These are phyloP conservation scores for Linnemannia exigua DNA, from an alignment of 192 early-diverging fungal genomes.

Conservation along the genomic window DNA sequence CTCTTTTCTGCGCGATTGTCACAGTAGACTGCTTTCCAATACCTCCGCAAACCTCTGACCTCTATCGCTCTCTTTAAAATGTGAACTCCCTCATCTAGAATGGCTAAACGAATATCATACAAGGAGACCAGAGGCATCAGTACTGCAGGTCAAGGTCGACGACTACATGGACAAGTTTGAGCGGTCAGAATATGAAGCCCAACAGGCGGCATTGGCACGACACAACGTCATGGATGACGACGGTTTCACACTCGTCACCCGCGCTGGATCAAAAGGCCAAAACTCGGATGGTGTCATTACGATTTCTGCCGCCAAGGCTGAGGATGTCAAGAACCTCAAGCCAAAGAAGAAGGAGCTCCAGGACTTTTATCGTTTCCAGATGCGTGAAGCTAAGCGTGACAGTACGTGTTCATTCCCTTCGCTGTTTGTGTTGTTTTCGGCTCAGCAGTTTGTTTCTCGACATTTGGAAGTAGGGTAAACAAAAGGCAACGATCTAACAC, in stretches of 20 bases:
- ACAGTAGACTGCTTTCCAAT: no score
- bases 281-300: constrained; percentile 80
- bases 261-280: constrained; percentile 72
- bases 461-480: no score
- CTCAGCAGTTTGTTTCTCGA: no score
- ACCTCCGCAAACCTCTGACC: no score
- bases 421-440: neutral
- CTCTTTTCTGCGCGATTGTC: no score
- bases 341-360: constrained; percentile 86
- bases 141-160: constrained; percentile 77
- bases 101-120: constrained; percentile 62
- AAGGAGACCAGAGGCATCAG: constrained; percentile 49
- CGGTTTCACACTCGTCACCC: constrained; percentile 90
- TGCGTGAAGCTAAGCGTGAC: constrained; percentile 90
- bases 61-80: no score
- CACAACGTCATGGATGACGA: constrained; percentile 92
- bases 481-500: neutral
- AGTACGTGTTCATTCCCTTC: constrained; percentile 64
- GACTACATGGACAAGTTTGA: constrained; percentile 84
- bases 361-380: constrained; percentile 98
- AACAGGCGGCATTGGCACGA: constrained; percentile 71
- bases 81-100: constrained; percentile 25
- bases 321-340: constrained; percentile 68
- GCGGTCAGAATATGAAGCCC: constrained; percentile 78
- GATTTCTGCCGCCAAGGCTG: constrained; percentile 70